Evolutionary conservation across 2,329 filamentous ascomycete genomes (phyloP), one percentile per base, ranked within the genome.

Genomic region (Sporothrix globosa): DNA sequence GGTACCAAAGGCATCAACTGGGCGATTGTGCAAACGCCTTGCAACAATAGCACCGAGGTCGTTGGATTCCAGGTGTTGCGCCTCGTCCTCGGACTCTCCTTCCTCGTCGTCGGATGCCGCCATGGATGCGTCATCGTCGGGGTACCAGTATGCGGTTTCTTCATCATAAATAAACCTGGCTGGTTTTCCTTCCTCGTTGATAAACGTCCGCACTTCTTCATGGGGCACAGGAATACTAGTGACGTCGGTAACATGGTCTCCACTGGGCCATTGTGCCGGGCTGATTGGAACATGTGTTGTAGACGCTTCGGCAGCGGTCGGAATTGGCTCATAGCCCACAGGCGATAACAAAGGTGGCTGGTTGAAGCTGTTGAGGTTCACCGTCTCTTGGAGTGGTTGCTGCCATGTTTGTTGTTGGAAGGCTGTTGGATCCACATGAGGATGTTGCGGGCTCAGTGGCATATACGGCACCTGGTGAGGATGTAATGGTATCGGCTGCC

Each of bases 111-210:
- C 69, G 14, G 87, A 88, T 46, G 88, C 87, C 11, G 81, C 83
- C 81, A 89, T 86, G 27, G 85, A 88, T n/a, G 83, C 84, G 72
- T 90, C 88, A 69, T 91, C 88, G 52, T 87, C 86, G 69, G 83
- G 82, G 66, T 85, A 82, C 74, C 85, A 84, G 69, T 84, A 83
- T 70, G 83, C 82, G 65, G 78, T 78, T 27, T 78, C 75, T 19
- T 78, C 75, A 6, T 41, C 13, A 67, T 50, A 70, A 19, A 70
- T 24, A 21, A 68, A 72, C 66, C 41, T 46, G 27, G 21, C 21
- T 34, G 19, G 56, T 4, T 48, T 54, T 2, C 44, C 67, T 13
- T 34, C 48, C 21, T 56, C 41, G n/a, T 68, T 50, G 46, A 44
- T 5, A 24, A 60, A 50, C 10, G 11, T 21, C 14, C 21, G 48